Conservation (phyloP, 176 grass and related monocot species). For the Avena insularis region DNA sequence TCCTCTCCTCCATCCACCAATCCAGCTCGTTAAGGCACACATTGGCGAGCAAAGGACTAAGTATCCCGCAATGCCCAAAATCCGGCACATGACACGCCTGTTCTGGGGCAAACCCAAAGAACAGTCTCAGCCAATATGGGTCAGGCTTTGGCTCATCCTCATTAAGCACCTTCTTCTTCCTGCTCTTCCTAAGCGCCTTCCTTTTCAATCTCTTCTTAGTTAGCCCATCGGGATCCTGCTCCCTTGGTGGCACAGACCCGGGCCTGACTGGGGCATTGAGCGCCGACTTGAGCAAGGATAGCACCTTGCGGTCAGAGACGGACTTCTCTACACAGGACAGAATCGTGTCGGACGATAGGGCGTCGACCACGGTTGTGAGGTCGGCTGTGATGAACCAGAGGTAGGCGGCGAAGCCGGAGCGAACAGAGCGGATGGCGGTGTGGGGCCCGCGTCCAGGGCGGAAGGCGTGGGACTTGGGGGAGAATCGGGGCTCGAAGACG, state of each 20-base stretch:
- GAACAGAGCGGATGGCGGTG: slow-evolving; percentile 75
- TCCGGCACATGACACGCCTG: slow-evolving; percentile 62
- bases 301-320: slow-evolving; percentile 73
- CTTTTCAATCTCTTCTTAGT: slow-evolving; percentile 85
- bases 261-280: slow-evolving; percentile 59
- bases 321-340: slow-evolving; percentile 60
- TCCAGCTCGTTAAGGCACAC: slow-evolving; percentile 83
- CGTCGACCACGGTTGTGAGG: slow-evolving; percentile 61
- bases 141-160: slow-evolving; percentile 87
- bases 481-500: slow-evolving; percentile 84
- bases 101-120: slow-evolving; percentile 81
- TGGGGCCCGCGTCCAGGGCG: slow-evolving; percentile 80
- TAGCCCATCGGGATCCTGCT: slow-evolving; percentile 59
- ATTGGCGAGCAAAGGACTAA: slow-evolving; percentile 89
- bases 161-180: slow-evolving; percentile 95
- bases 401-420: slow-evolving; percentile 86
- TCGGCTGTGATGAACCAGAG: slow-evolving; percentile 93
- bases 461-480: slow-evolving; percentile 86
- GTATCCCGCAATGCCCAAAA: slow-evolving; percentile 82
- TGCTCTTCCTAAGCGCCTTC: slow-evolving; percentile 81
- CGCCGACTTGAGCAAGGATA: slow-evolving; percentile 77
- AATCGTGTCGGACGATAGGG: slow-evolving; percentile 64
- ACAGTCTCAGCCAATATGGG: slow-evolving; percentile 85
- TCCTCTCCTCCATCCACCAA: slow-evolving; percentile 88
- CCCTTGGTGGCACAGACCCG: slow-evolving; percentile 40